These are phyloP conservation scores for Pseudocercospora fuligena DNA, from an alignment of 2,329 filamentous ascomycete species.

Conservation along the genomic window DNA sequence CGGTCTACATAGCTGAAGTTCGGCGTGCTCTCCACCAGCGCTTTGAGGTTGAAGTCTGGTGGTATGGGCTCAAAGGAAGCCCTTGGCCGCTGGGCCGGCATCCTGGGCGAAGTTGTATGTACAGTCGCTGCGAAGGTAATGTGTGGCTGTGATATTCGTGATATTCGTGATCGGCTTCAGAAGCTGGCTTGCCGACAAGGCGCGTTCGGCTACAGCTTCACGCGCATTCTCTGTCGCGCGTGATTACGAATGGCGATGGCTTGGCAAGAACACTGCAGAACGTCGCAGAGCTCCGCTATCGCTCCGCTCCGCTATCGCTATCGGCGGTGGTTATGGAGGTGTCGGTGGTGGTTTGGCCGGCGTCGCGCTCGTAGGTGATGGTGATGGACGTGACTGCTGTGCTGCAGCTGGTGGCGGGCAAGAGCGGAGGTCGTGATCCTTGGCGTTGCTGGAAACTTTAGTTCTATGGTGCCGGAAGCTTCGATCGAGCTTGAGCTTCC, in stretches of 20 bases:
- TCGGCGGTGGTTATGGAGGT: not conserved
- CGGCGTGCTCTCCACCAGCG: constrained; percentile 74
- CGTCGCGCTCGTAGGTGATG: constrained; percentile 16
- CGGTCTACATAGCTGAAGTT: constrained; percentile 89
- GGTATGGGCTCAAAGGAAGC: constrained; percentile 91
- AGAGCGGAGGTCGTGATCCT: not conserved
- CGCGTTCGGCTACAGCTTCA: constrained; percentile 17
- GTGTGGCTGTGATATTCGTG: not conserved
- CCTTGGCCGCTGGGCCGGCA: constrained; percentile 80
- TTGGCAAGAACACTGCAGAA: not conserved
- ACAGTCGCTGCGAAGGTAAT: not conserved
- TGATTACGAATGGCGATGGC: constrained; percentile 1
- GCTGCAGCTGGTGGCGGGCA: constrained; percentile 2
- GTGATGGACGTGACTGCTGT: constrained; percentile 3
- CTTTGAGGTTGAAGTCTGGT: constrained; percentile 77
- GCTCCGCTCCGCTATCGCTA: constrained; percentile 17
- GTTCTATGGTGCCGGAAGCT: not conserved
- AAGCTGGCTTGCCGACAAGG: not conserved
- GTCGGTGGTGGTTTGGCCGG: constrained; percentile 11
- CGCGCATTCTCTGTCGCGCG: constrained; percentile 21
- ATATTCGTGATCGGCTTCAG: not conserved
- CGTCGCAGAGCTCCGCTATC: constrained; percentile 17
- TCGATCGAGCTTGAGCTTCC: not conserved
- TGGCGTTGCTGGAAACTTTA: not conserved
- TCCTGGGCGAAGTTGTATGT: constrained; percentile 44